These are phyloP conservation scores for Ceratobasidium sp. DNA, from an alignment of 1,284 basidiomycete species.

Conservation along the genomic window DNA sequence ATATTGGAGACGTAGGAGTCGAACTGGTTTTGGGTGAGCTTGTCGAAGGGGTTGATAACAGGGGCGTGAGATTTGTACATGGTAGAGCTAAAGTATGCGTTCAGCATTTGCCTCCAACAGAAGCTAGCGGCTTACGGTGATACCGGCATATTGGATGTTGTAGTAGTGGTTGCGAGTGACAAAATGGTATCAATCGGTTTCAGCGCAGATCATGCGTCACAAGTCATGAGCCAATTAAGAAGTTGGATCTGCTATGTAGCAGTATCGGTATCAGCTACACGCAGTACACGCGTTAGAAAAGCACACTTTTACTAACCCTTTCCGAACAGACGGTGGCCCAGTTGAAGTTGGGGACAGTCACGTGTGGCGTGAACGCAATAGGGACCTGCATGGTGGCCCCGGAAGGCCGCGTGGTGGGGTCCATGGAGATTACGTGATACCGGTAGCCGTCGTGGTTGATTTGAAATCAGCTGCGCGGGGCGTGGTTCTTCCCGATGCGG, in stretches of 20 bases:
- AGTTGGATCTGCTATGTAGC: neutral
- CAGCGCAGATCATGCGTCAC: constrained; percentile 24
- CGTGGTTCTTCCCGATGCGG: no score
- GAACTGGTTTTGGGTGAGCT: constrained; percentile 45
- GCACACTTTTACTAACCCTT: neutral
- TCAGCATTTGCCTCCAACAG: neutral
- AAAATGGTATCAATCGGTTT: constrained; percentile 1
- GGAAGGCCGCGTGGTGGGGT: no score
- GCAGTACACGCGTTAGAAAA: neutral
- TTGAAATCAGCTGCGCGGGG: no score
- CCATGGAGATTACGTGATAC: no score
- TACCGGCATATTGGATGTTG: neutral
- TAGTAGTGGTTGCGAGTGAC: neutral
- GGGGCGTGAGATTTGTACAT: constrained; percentile 44
- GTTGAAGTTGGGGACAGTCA: constrained; percentile 15
- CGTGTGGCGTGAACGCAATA: constrained; percentile 22
- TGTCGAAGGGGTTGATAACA: constrained; percentile 48
- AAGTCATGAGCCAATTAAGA: neutral
- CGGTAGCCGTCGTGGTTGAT: no score
- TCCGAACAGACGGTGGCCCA: constrained; percentile 8
- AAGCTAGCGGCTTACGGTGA: neutral
- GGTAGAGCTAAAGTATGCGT: neutral
- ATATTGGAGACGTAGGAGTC: constrained; percentile 49
- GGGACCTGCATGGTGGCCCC: neutral
- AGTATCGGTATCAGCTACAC: neutral